phyloP scores from a whole-genome alignment of 148 eudicot genomes.

The Nepenthes mirabilis region DNA sequence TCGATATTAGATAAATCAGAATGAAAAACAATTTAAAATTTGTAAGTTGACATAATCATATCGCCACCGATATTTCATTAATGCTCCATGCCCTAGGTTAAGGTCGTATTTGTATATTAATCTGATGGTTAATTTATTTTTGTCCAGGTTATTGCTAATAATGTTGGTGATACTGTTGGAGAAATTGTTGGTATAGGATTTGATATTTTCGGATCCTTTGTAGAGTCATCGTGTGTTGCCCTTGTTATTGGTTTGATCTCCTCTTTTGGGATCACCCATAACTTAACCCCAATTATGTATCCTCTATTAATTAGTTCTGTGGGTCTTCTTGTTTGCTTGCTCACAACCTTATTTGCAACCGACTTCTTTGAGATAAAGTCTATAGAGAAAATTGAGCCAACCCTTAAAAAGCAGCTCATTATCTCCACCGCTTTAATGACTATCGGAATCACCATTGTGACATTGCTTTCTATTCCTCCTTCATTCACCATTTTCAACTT shows the following conservation, averaged over 20 bases:
- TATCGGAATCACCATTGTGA: constrained; percentile 52
- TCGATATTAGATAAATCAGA: no score
- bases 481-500: constrained; percentile 77
- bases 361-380: constrained; percentile 67
- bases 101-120: neutral
- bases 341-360: constrained; percentile 72
- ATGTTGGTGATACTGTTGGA: constrained; percentile 67
- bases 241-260: constrained; percentile 64
- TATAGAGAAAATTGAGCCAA: constrained; percentile 67
- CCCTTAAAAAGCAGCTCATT: constrained; percentile 65
- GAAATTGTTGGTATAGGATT: constrained; percentile 90
- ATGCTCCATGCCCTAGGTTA: neutral
- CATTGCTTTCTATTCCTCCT: constrained; percentile 55
- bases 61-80: neutral
- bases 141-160: constrained; percentile 64
- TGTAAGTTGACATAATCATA: neutral
- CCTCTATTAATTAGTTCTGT: constrained; percentile 52
- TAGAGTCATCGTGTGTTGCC: constrained; percentile 57
- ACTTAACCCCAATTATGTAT: constrained; percentile 49
- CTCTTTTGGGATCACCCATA: constrained; percentile 49
- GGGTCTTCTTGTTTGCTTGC: constrained; percentile 49
- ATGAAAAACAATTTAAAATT: neutral
- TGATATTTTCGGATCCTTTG: constrained; percentile 60
- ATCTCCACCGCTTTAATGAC: constrained; percentile 81
- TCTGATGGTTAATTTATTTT: neutral